These are phyloP conservation scores for Cladorrhinum samala DNA, from an alignment of 495 filamentous ascomycete genomes.

Conservation along the genomic window DNA sequence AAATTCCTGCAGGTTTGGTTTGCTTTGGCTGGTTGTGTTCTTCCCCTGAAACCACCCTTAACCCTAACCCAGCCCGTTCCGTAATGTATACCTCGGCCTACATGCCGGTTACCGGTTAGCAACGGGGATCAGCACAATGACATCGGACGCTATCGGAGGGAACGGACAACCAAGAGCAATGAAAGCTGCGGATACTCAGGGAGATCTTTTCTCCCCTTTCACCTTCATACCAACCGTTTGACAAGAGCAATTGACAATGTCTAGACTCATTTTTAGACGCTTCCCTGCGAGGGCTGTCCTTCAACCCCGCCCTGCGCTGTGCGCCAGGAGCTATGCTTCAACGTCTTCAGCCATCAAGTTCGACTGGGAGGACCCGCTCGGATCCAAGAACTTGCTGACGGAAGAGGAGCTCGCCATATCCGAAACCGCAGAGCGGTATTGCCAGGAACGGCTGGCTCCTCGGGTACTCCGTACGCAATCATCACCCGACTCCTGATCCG, in stretches of 20 bases:
- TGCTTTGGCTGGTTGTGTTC: too few relatives aligned
- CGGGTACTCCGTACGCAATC: slow-evolving; percentile 70
- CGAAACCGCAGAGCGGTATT: slow-evolving; percentile 85
- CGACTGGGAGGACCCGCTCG: slow-evolving; percentile 89
- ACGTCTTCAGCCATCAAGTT: slow-evolving; percentile 42
- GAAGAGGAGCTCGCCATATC: slow-evolving; percentile 86
- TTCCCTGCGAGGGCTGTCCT: slow-evolving; percentile 9
- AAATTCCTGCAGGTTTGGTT: too few relatives aligned
- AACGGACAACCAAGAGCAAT: not conserved
- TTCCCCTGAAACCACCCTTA: too few relatives aligned
- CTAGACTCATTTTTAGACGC: slow-evolving; percentile 16
- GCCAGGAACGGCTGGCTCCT: slow-evolving; percentile 80
- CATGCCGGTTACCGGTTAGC: not conserved
- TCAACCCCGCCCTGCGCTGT: slow-evolving; percentile 2
- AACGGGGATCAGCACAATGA: not conserved
- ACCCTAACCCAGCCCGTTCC: not conserved
- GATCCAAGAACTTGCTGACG: slow-evolving; percentile 64
- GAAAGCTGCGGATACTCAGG: not conserved
- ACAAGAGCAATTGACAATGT: slow-evolving; percentile 15
- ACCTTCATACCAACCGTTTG: not conserved
- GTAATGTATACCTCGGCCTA: not conserved
- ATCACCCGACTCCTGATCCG: not conserved
- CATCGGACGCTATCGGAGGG: slow-evolving; percentile 4
- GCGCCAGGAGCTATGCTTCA: slow-evolving; percentile 18
- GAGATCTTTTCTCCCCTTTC: not conserved